Evolutionary conservation across 768 basidiomycete genomes (phyloP).

Genomic region (Daedaleopsis sinensis): DNA sequence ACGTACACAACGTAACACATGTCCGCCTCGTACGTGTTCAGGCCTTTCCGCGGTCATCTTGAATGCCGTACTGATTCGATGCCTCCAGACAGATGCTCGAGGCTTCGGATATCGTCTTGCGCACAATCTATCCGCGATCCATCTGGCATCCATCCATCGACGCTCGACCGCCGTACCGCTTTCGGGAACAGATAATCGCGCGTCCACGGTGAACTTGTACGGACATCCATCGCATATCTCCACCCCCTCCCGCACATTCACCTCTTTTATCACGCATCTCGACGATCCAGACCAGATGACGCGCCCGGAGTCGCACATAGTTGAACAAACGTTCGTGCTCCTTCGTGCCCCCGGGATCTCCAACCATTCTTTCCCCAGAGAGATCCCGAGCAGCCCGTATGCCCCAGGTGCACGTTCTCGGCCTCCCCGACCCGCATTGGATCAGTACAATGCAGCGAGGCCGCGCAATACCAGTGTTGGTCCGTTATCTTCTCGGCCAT

Average conservation of each 20-base stretch:
- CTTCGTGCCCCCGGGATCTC: not conserved
- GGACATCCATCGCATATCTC: not conserved
- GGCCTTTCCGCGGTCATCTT: not conserved
- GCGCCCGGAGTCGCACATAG: not conserved
- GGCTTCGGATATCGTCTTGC: not conserved
- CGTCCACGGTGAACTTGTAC: not conserved
- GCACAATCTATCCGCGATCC: not conserved
- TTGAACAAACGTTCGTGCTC: slow-evolving; percentile 15
- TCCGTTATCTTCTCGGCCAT: slow-evolving; percentile 21
- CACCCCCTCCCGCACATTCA: not conserved
- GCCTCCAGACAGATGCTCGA: not conserved
- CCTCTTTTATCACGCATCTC: not conserved
- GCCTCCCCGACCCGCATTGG: slow-evolving; percentile 4
- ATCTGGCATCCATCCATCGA: not conserved
- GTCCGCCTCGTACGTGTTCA: not conserved
- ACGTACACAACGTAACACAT: no score
- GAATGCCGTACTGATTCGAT: not conserved
- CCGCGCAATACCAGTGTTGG: not conserved
- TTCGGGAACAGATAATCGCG: not conserved
- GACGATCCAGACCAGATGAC: slow-evolving; percentile 7
- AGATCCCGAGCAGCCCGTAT: not conserved
- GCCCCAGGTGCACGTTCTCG: slow-evolving; percentile 10
- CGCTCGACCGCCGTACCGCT: not conserved
- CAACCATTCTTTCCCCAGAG: not conserved
- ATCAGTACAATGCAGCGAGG: slow-evolving; percentile 11